Evolutionary conservation across 129 eudicot genomes (phyloP), one percentile per base, ranked within the genome.

Genomic region (Calendula officinalis): DNA sequence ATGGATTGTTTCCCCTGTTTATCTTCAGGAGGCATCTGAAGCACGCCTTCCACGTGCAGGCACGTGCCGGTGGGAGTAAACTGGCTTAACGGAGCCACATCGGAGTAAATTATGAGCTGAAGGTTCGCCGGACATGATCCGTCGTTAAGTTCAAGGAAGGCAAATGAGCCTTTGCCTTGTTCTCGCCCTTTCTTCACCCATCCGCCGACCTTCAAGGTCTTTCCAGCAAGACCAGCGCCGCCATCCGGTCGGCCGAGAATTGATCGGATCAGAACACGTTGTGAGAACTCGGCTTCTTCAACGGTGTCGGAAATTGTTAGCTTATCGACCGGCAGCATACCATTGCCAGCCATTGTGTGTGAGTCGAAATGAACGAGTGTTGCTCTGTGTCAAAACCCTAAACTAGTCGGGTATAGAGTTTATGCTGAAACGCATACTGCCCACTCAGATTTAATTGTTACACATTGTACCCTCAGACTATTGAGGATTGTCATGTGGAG

Each of bases 151-250:
- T 88, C 96, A 2, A 92, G 63, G 49, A 92, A 92, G 2, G 96
- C 96, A 22, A 91, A 81, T 4, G 78, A 37, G 1, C 91, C 95
- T 49, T 83, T 85, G 6, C 88, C 90, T 57, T 85, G 95, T 69
- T 82, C 85, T 0, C 96, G 76, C 35, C 98, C 98, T 10, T 88
- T 88, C 66, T 88, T 88, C 15, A 92, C 98, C 98, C 96, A 92
- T 2, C 98, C 98, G 3, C 96, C 98, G n/a, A 92, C 77, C 36
- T 60, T 77, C 51, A 83, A 75, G 3, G 58, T 71, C 41, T 77
- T 68, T 5, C 96, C 95, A 4, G 89, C 77, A 0, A 92, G 78
- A 0, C 82, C 86, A 37, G 88, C 86, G 45, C 98, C 98, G 69
- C 84, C 87, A 70, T 92, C 98, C 30, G 83, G 68, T 1, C 90